Base-by-base conservation (phyloP, 148 eudicot genomes). In the Rhododendron molle region DNA sequence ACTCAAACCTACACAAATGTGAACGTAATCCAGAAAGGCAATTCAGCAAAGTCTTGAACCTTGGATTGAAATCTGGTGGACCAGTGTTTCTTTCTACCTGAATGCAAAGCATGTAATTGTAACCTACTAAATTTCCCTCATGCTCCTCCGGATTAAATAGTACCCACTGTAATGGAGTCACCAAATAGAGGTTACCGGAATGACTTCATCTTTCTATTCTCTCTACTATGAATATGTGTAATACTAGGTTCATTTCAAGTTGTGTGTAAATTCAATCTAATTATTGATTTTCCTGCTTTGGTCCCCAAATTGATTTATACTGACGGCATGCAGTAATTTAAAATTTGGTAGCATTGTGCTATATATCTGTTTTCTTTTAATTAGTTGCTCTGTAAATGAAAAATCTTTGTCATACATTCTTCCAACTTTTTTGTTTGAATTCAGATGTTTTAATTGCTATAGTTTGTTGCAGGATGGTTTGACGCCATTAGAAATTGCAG, bases 401-500 rank as follows among this genome's bases (percentile, higher is more conserved):
- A 38, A 0, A 36, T 32, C 43, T n/a, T 3, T 36, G 2, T 49
- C 40, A 28, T 20, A 11, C 36, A 23, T 60, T 60, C 26, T 10
- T 38, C 74, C 21, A 21, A 12, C 32, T 62, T 67, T n/a, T 67
- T 28, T 12, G 46, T 26, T 43, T 6, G 20, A 4, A 60, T 50
- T 60, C 78, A 3, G 28, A 15, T 18, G 20, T 40, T 78, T 30
- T 47, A 54, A 85, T 49, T 56, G 30, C 16, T 34, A 13, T 44
- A 36, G 38, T 56, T 32, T 34, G 8, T 83, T 81, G n/a, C 87
- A 89, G 89, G 3, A 20, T 30, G 85, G 87, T 15, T 44, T 62
- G 81, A 89, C 87, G 44, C 87, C 90, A 34, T 76, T 89, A 58
- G 90, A 89, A 83, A 23, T 23, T 81, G 87, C 86, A 0, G 87